Evolutionary conservation across 1,139 yeast species (phyloP).

Genomic region (Saccharomyces hybrid): DNA sequence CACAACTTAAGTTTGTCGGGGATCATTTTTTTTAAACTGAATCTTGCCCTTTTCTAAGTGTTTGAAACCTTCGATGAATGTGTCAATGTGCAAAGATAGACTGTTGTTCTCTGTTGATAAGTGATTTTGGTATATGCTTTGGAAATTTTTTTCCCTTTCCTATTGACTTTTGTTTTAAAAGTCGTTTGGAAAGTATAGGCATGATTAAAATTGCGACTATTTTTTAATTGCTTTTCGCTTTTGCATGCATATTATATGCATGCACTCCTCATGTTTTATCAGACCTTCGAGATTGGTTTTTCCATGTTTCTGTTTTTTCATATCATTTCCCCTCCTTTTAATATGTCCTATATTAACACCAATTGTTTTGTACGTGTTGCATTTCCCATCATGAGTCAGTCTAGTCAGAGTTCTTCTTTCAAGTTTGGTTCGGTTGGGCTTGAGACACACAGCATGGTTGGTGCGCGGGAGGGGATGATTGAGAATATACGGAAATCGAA

Average conservation of each 20-base stretch:
- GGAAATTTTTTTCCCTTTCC: neutral
- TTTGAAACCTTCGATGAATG: slow-evolving; percentile 34
- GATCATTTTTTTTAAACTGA: slow-evolving; percentile 4
- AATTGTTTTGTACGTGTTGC: neutral
- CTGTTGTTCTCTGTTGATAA: neutral
- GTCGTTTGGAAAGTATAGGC: neutral
- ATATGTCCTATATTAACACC: neutral
- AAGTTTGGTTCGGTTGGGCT: neutral
- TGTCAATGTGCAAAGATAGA: slow-evolving; percentile 39
- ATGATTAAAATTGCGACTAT: neutral
- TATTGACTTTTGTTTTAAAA: neutral
- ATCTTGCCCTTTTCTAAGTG: neutral
- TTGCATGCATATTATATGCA: neutral
- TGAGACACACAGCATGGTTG: neutral
- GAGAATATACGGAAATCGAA: neutral
- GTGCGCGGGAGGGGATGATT: neutral
- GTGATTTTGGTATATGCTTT: neutral
- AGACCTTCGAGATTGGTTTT: neutral
- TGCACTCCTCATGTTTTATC: neutral
- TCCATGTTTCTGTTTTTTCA: neutral
- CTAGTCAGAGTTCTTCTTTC: neutral
- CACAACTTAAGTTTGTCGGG: slow-evolving; percentile 39
- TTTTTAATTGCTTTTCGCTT: neutral
- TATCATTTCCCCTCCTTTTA: neutral
- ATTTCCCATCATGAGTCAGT: neutral